Evolutionary conservation across 176 grass and related monocot species (phyloP).

Genomic region (Bolboschoenus planiculmis): DNA sequence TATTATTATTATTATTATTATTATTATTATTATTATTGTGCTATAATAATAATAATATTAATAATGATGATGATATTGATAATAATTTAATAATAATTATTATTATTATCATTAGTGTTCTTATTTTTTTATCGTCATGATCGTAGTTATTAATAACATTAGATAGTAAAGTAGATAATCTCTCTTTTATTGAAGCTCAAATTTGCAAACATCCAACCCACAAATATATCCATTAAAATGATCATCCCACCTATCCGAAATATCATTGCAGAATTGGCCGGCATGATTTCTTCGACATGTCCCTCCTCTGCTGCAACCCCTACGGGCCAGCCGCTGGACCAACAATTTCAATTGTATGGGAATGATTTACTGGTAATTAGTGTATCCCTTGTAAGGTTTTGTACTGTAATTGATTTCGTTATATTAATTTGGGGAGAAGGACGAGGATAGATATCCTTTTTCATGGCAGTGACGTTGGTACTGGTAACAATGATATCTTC

Average conservation of each 20-base stretch:
- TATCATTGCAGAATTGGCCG: not conserved
- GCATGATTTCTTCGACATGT: not conserved
- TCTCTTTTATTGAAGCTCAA: not conserved
- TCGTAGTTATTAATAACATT: too few species aligned
- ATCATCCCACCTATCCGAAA: not conserved
- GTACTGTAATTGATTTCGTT: not conserved
- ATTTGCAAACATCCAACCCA: not conserved
- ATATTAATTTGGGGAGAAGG: not conserved
- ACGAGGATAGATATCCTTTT: not conserved
- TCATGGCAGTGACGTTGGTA: not conserved
- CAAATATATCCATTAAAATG: not conserved
- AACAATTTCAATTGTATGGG: not conserved
- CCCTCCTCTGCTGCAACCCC: not conserved
- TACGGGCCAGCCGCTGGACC: not conserved
- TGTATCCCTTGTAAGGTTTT: not conserved
- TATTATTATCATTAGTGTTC: too few species aligned
- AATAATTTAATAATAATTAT: too few species aligned
- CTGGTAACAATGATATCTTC: not conserved
- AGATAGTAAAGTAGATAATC: too few species aligned
- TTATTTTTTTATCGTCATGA: too few species aligned
- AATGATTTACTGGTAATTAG: not conserved
- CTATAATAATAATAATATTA: too few species aligned
- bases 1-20: too few species aligned
- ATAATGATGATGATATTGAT: too few species aligned
- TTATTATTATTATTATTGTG: too few species aligned